These are phyloP conservation scores for Jatropha multifida DNA, from an alignment of 441 rosid genomes.

Conservation along the genomic window DNA sequence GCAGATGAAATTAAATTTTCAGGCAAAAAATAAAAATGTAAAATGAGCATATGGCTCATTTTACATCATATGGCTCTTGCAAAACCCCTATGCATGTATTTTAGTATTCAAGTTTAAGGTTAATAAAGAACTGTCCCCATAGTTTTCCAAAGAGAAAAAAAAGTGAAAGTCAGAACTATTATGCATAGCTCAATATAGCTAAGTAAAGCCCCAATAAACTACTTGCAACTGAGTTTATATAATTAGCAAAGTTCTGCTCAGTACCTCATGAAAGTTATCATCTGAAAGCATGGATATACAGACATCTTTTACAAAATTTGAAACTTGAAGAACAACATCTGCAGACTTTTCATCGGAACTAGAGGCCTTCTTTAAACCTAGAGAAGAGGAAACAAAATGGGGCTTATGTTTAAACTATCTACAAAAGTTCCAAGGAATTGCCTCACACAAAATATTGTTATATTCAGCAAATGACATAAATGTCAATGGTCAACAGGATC, in stretches of 20 bases:
- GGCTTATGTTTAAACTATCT: neutral
- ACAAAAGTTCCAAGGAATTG: slow-evolving; percentile 2
- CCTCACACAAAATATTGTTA: neutral
- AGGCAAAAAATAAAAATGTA: neutral
- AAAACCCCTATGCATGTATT: neutral
- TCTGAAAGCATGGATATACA: slow-evolving; percentile 44
- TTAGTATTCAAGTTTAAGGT: neutral
- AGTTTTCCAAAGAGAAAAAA: neutral
- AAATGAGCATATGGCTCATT: neutral
- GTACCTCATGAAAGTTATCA: slow-evolving; percentile 42
- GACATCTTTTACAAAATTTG: slow-evolving; percentile 38
- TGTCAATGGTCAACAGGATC: neutral
- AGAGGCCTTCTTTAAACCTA: slow-evolving; percentile 40
- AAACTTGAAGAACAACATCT: slow-evolving; percentile 45
- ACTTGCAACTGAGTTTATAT: neutral
- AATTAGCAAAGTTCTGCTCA: slow-evolving; percentile 8
- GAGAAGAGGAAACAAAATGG: slow-evolving; percentile 10
- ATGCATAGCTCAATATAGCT: neutral
- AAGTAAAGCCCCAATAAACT: neutral
- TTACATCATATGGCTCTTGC: neutral
- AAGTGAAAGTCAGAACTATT: slow-evolving; percentile 2
- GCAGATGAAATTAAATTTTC: neutral
- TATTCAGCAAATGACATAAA: neutral
- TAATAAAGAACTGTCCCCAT: neutral
- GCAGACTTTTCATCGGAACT: slow-evolving; percentile 24